Percentiles rank a stretch among this genome's conserved stretches.
These are phyloP conservation scores for Lenzites betulinus DNA, from an alignment of 768 basidiomycete genomes.

Conservation along the genomic window DNA sequence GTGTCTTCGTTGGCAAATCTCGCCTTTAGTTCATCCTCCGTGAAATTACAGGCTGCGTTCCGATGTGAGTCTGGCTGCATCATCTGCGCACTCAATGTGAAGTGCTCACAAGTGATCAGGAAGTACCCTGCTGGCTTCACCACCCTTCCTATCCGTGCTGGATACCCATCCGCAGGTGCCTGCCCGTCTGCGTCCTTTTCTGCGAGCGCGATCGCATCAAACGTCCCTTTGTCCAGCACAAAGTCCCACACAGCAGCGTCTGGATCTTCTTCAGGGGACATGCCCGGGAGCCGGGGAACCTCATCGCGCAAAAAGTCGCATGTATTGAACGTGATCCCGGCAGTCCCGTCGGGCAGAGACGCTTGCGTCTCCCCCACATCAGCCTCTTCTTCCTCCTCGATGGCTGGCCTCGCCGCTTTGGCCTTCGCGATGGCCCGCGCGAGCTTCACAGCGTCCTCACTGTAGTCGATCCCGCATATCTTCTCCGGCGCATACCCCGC, in stretches of 20 bases:
- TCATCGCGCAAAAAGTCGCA: conserved; percentile 68
- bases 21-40: conserved; percentile 67
- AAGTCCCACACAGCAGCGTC: conserved; percentile 59
- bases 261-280: conserved; percentile 17
- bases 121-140: conserved; percentile 71
- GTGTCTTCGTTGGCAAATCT: conserved; percentile 52
- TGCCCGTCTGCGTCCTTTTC: conserved; percentile 55
- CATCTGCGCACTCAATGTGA: neutral
- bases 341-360: neutral
- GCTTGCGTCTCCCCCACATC: neutral
- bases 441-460: conserved; percentile 66
- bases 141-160: conserved; percentile 52
- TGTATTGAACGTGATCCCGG: conserved; percentile 49
- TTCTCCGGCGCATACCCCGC: conserved; percentile 57
- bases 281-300: conserved; percentile 38
- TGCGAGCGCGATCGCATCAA: conserved; percentile 79
- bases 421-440: conserved; percentile 53
- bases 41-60: conserved; percentile 71
- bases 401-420: conserved; percentile 25
- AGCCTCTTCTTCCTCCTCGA: neutral
- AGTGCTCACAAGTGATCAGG: conserved; percentile 73
- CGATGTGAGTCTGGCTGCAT: neutral
- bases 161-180: conserved; percentile 61
- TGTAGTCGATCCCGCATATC: conserved; percentile 77
- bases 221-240: conserved; percentile 86